phyloP scores from a whole-genome alignment of 805 yeast genomes.

The Kodamaea sagamina region DNA sequence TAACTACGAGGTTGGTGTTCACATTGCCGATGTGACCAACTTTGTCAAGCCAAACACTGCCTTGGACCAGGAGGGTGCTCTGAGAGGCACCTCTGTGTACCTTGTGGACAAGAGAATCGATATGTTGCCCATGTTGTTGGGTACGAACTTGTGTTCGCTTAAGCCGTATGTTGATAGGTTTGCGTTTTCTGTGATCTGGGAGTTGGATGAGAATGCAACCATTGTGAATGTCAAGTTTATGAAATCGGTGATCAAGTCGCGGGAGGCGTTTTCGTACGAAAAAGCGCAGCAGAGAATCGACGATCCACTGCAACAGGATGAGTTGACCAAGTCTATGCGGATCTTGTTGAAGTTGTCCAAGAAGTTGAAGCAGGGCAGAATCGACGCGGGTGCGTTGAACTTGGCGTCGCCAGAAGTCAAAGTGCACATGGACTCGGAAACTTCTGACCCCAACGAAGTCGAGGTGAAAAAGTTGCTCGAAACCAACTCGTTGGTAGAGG shows the following conservation, averaged over 20 bases:
- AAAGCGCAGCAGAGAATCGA: conserved; percentile 91
- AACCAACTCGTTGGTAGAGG: conserved; percentile 95
- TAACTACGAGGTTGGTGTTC: conserved; percentile 96
- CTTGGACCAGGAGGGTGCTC: conserved; percentile 92
- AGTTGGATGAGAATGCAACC: conserved; percentile 80
- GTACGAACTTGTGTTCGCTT: conserved; percentile 93
- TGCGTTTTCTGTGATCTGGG: conserved; percentile 97
- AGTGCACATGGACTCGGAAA: conserved; percentile 95
- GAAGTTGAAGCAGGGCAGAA: conserved; percentile 77
- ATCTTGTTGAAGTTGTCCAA: conserved; percentile 77
- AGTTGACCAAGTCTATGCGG: conserved; percentile 87
- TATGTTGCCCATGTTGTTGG: conserved; percentile 93
- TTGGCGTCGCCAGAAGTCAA: conserved; percentile 98
- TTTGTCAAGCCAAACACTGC: conserved; percentile 93
- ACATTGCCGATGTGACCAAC: conserved; percentile 98
- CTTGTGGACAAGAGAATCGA: conserved; percentile 97
- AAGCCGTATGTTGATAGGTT: conserved; percentile 94
- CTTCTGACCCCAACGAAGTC: conserved; percentile 94
- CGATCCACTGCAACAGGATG: conserved; percentile 73
- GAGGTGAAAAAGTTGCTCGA: conserved; percentile 86
- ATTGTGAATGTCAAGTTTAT: conserved; percentile 77
- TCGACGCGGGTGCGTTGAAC: conserved; percentile 95
- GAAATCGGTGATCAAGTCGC: conserved; percentile 85
- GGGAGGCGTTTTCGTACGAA: conserved; percentile 94
- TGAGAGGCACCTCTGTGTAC: conserved; percentile 96